Base-by-base conservation (phyloP, 306 rosid genomes). In the Alnus rubra region DNA sequence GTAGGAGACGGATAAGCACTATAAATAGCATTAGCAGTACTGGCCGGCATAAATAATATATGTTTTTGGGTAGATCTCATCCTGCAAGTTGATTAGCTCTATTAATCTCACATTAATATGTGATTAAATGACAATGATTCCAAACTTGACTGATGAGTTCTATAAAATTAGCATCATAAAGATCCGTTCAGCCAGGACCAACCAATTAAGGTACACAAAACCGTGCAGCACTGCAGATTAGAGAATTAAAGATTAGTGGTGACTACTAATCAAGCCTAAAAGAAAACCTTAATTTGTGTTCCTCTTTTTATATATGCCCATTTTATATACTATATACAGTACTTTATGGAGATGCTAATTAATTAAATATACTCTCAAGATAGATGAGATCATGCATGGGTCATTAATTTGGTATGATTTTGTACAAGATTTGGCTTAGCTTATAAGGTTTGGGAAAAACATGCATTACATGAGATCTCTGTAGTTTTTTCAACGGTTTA, bases 41-140 rank as follows among this genome's bases (percentile, higher is more conserved):
- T 51, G 68, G 67, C 78, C 67, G 59, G 68, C 83, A 75, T 35
- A n/a, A 48, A 62, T 45, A 39, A 39, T 3, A 39, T 39, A 1
- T 39, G 15, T 28, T 74, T 15, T 75, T 75, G 11, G 31, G 19
- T 59, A 60, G 33, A 53, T 67, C 52, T 65, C 67, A 13, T 51
- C 53, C 74, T 53, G 10, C 15, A 45, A 30, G 33, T 31, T 55
- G 68, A 65, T 65, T 80, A 30, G 60, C 59, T 31, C 59, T 64
- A 30, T 53, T 73, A 16, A 54, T 74, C 19, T 50, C 56, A 23
- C 15, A 11, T 19, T 45, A 74, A 50, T 0, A 45, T 74, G 53
- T 9, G 16, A 47, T 79, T 18, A 30, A 15, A 15, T 63, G 73
- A 72, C 59, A 79, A 79, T 42, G 52, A 11, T n/a, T 50, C 65